Evolutionary conservation across 768 basidiomycete species (phyloP), one percentile per base, ranked within the genome.

Genomic region (Panellus pusillus): DNA sequence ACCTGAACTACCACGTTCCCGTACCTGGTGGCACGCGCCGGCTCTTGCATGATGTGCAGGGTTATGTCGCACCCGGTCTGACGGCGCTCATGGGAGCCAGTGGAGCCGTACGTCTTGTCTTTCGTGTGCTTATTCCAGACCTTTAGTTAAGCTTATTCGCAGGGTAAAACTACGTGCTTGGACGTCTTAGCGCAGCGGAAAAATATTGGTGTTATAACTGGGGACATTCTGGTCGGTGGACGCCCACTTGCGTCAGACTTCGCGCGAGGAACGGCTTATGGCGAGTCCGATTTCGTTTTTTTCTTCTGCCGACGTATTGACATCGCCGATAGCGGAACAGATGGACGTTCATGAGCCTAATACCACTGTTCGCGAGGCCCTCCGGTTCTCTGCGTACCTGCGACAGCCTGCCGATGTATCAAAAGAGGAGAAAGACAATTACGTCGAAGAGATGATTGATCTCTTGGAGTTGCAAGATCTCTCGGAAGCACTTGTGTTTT

Each of bases 11-110:
- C 62, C 76, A 80, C 61, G 86, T 93, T 0, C 89, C 87, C 1
- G 79, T 86, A 0, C 74, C 82, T 1, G 78, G 78, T 20, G 87
- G 87, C 8, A 75, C 74, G 13, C 75, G 72, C 8, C 77, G 81
- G 39, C 74, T 93, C 9, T 78, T 93, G 35, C 82, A 91, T 61
- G 83, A 91, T 58, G 82, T 93, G 15, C 79, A 76, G 57, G 91
- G 91, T 0, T 93, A 84, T 63, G 88, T 91, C 39, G 87, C 86
- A 61, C 93, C 93, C 9, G 93, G 91, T n/a, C 68, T 93, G 56
- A 93, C 92, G 0, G 93, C 91, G 1, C 76, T 95, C 9, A 92
- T 95, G 91, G 92, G 92, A 55, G 87, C 87, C 13, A 86, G 84
- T 54, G 89, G 89, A 47, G 89, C 89, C 39, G 85, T 71, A 65